Conservation (phyloP, 768 basidiomycete species). For the Russula foetens region DNA sequence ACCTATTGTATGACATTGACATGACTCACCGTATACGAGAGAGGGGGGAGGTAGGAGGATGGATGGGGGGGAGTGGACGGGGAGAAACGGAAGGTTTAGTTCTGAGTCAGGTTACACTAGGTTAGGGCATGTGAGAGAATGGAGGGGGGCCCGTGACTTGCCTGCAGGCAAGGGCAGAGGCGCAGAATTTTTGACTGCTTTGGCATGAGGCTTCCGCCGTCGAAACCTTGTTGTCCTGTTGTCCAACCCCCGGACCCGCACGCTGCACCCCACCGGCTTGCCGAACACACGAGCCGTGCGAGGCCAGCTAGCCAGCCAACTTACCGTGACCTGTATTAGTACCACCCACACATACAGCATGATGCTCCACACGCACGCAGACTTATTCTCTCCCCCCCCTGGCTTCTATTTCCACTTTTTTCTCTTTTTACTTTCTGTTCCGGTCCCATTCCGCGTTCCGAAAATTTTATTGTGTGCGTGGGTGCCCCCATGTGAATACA, state of each 20-base stretch:
- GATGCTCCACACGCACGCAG: no score
- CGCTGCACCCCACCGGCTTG: no score
- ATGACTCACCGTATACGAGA: not conserved
- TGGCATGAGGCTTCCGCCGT: conserved; percentile 11
- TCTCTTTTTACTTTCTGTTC: not conserved
- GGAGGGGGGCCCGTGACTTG: conserved; percentile 1
- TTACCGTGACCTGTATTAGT: no score
- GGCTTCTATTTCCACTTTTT: not conserved
- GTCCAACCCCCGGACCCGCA: no score
- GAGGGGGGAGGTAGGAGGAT: not conserved
- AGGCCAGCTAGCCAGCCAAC: no score
- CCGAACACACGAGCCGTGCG: no score
- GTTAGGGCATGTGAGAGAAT: not conserved
- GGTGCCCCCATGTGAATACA: not conserved
- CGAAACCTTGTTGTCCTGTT: conserved; percentile 2
- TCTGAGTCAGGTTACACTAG: no score
- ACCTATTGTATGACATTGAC: no score
- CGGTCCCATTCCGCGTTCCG: conserved; percentile 11
- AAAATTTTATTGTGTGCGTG: not conserved
- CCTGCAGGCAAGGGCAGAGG: conserved; percentile 4
- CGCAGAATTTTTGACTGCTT: conserved; percentile 1
- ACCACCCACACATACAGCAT: not conserved
- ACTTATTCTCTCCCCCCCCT: not conserved
- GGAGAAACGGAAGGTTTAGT: not conserved
- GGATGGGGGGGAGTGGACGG: not conserved